These are phyloP conservation scores for Stenocarpella maydis DNA, from an alignment of 2,329 filamentous ascomycete species.

Conservation along the genomic window DNA sequence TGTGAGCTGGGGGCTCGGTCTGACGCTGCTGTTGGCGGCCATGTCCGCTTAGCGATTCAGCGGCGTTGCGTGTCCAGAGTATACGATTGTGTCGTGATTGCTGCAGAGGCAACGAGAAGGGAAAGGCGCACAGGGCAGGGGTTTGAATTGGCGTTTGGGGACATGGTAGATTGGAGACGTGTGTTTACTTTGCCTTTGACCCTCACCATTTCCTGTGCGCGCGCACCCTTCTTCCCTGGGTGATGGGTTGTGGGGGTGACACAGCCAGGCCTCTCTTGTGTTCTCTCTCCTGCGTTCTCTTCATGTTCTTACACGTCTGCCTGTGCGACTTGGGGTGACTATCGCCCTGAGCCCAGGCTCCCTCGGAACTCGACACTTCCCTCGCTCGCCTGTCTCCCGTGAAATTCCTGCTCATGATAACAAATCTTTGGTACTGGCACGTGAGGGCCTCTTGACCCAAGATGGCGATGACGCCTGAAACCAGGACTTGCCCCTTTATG, in stretches of 20 bases:
- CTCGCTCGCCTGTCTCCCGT: background rate
- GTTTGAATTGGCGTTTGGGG: conserved; percentile 8
- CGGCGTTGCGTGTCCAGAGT: background rate
- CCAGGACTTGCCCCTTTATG: background rate
- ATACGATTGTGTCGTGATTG: background rate
- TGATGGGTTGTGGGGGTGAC: no score
- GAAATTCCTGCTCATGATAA: background rate
- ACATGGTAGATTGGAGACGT: background rate
- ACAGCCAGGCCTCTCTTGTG: no score
- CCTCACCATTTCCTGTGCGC: background rate
- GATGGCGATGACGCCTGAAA: background rate
- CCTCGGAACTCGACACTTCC: background rate
- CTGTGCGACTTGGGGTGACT: background rate
- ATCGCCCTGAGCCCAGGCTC: background rate
- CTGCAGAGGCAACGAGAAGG: background rate
- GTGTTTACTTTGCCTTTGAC: background rate
- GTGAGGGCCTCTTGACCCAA: background rate
- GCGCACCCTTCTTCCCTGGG: no score
- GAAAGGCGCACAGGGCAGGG: background rate
- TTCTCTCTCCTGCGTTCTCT: no score
- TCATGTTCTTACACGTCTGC: no score
- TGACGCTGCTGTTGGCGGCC: conserved; percentile 36
- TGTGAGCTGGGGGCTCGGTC: conserved; percentile 34
- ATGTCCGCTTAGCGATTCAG: conserved; percentile 25
- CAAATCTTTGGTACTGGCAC: background rate